Percentiles rank a stretch among this genome's conserved stretches.
Conservation (phyloP, 179 eudicot genomes). For the Beta lomatogona region DNA sequence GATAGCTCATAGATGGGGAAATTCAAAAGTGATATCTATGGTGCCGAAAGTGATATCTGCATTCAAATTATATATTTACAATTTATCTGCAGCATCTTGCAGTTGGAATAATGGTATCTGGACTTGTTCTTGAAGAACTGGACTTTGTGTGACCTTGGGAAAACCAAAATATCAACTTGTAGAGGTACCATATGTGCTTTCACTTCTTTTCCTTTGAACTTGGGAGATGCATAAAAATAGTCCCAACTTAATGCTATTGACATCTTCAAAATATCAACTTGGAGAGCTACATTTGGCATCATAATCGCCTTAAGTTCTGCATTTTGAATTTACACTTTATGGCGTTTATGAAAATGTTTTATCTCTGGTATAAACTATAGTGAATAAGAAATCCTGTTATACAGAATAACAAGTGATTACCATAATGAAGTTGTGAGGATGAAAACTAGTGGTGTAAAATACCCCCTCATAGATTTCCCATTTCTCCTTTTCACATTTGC, state of each 20-base stretch:
- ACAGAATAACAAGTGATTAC: no score
- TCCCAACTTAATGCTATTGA: neutral
- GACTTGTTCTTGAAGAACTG: constrained; percentile 64
- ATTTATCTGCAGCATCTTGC: constrained; percentile 62
- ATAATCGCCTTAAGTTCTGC: no score
- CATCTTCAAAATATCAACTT: neutral
- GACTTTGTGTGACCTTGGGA: constrained; percentile 81
- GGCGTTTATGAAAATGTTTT: no score
- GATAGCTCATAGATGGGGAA: neutral
- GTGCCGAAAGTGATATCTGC: neutral
- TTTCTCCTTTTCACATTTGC: no score
- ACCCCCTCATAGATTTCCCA: no score
- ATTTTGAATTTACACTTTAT: no score
- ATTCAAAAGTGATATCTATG: neutral
- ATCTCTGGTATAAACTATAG: no score
- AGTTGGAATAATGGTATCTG: constrained; percentile 78
- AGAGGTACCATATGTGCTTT: constrained; percentile 51
- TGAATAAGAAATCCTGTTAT: no score
- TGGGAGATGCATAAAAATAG: no score
- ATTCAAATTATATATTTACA: neutral
- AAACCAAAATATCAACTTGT: constrained; percentile 54
- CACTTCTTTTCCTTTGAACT: neutral
- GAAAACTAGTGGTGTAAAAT: no score
- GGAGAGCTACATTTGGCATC: no score
- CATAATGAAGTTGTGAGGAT: no score